These are phyloP conservation scores for Lantana camara DNA, from an alignment of 257 asterid species.

Conservation along the genomic window DNA sequence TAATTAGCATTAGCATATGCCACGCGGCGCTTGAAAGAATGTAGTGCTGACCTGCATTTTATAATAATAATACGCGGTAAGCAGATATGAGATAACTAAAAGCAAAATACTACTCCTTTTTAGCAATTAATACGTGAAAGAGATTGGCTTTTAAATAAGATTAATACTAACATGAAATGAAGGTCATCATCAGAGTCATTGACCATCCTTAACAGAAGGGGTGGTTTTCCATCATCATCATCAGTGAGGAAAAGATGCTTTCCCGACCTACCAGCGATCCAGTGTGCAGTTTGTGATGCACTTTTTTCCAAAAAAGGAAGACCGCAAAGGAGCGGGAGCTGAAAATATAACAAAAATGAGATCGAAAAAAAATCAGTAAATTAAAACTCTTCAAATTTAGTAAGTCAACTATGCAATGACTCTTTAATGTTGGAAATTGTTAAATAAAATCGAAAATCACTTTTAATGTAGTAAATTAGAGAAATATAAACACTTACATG, in stretches of 20 bases:
- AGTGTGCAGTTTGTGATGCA: conserved; percentile 83
- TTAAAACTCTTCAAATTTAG: too few relatives aligned
- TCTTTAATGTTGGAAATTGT: neutral
- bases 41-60: conserved; percentile 70
- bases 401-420: neutral
- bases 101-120: neutral
- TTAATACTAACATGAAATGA: conserved; percentile 69
- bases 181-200: conserved; percentile 67
- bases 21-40: conserved; percentile 87
- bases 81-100: conserved; percentile 15
- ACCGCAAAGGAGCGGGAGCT: conserved; percentile 93
- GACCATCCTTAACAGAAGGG: conserved; percentile 82
- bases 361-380: neutral
- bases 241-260: conserved; percentile 93
- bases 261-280: conserved; percentile 90
- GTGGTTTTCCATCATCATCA: conserved; percentile 71
- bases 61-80: conserved; percentile 14
- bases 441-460: neutral
- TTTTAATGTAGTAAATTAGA: too few relatives aligned
- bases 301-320: conserved; percentile 83
- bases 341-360: conserved; percentile 14
- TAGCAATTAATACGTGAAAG: neutral
- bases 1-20: conserved; percentile 89
- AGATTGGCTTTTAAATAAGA: conserved; percentile 5
- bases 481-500: conserved; percentile 47